Base-by-base conservation (phyloP, 2,329 filamentous ascomycete genomes). In the Fusarium equiseti region DNA sequence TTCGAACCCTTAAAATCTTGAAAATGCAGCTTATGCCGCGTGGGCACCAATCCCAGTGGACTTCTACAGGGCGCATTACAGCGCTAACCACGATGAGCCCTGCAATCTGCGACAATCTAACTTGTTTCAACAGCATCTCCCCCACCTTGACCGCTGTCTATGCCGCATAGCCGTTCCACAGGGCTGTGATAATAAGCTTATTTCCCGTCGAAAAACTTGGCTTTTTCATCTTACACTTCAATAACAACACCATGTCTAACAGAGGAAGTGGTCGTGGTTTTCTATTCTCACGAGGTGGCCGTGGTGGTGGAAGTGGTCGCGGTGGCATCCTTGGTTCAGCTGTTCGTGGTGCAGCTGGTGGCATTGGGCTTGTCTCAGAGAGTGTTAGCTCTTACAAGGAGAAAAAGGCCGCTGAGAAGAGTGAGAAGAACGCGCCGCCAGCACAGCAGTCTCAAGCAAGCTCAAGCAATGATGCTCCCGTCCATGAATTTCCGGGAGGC, bases 311-410 rank as follows among this genome's bases (percentile, higher is more conserved):
- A 8, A 18, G 49, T 12, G 42, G 57, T 10, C 48, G 59, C 4
- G 61, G 61, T 2, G 59, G 61, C 1, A 18, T 64, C 2, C 40
- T 64, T 26, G 48, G 61, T 9, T 64, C 61, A 6, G 59, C 61
- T 3, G 59, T 64, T 9, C 61, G 61, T 8, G 51, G 61, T 13
- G 61, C 64, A 12, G 61, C 61, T 50, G 59, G 61, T 4, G 59
- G 61, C 5, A 64, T 64, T 16, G 59, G 61, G 6, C 61, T 64
- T 6, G 44, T 64, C 8, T 64, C 59, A 13, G 59, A 64, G 35
- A 63, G 60, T 13, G 42, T 63, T 8, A 63, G 58, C 27, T 43
- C 61, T 18, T 64, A 64, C 22, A 64, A 64, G 12, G 59, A 64
- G 11, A 64, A 64, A 12, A 38, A 7, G 10, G 35, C 35, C 9